Base-by-base conservation (phyloP, 371 early-diverging fungal species). In the Apophysomyces variabilis region DNA sequence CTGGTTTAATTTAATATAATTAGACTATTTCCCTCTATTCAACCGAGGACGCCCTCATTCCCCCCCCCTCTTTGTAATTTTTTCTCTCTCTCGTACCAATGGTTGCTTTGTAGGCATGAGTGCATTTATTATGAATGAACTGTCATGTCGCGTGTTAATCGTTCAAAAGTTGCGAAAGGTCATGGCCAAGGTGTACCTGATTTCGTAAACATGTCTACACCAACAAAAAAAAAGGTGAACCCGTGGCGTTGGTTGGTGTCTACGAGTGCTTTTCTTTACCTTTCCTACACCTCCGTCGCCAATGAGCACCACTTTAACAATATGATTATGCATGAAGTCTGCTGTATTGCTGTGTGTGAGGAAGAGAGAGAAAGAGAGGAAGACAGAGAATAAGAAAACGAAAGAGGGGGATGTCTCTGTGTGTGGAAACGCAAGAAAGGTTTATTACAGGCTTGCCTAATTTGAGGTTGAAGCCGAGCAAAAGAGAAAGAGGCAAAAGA, bases 81-180 rank as follows among this genome's bases (percentile, higher is more conserved):
- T 35, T 60, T 38, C 60, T 39, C 14, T 60, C 14, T 21, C 14
- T 45, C 70, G 12, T 63, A 72, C 99, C 99, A 68, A 99, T 97
- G 16, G 99, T 99, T 9, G 97, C 96, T 78, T 97, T 96, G 89
- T 99, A 97, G 72, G 95, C 93, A 68, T 90, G 93, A 66, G 91
- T 93, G 80, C 98, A 99, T 65, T 92, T 89, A 60, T 88, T 91
- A 78, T 94, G 94, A 62, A 97, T 93, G 75, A 93, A 98, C 85
- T 95, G 90, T 75, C 41, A 41, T 41, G 41, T 13, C 32, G 32
- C 32, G 32, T n/a, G 43, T 21, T 54, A 21, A 61, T 18, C 39
- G 39, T 45, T 26, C 32, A 26, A 26, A 26, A 26, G 32, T 26
- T 26, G 32, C 32, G 32, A 26, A 26, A 26, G 32, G 32, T 26